Evolutionary conservation across 495 filamentous ascomycete genomes (phyloP).

Genomic region (Neurospora sp.): DNA sequence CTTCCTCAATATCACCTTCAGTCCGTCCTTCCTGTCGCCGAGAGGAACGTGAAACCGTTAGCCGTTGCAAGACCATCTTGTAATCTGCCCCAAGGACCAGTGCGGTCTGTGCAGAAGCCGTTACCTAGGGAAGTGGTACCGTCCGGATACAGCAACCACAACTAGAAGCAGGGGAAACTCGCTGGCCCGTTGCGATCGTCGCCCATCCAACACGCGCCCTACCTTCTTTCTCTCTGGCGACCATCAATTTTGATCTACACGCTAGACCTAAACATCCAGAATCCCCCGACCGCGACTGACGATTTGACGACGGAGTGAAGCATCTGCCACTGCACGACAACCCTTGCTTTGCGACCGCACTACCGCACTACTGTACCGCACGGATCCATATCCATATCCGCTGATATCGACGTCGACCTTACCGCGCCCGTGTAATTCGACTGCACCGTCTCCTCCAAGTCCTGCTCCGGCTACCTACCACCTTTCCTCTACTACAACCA

Average conservation of each 20-base stretch:
- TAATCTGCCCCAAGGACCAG: not conserved
- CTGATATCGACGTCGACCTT: not conserved
- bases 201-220: not conserved
- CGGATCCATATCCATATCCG: not conserved
- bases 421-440: not conserved
- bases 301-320: not conserved
- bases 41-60: not conserved
- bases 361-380: not conserved
- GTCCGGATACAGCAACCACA: not conserved
- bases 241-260: not conserved
- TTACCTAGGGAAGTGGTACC: not conserved
- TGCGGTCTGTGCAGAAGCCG: not conserved
- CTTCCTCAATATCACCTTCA: not conserved
- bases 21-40: not conserved
- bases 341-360: not conserved
- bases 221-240: not conserved
- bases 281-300: not conserved
- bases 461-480: not conserved
- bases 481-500: conserved; percentile 37
- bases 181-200: not conserved
- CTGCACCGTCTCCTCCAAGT: not conserved
- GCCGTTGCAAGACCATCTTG: not conserved
- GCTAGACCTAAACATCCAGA: not conserved
- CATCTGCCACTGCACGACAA: not conserved
- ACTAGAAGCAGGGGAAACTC: not conserved